These are phyloP conservation scores for Fusarium proliferatum DNA, from an alignment of 2,329 filamentous ascomycete species.

Conservation along the genomic window DNA sequence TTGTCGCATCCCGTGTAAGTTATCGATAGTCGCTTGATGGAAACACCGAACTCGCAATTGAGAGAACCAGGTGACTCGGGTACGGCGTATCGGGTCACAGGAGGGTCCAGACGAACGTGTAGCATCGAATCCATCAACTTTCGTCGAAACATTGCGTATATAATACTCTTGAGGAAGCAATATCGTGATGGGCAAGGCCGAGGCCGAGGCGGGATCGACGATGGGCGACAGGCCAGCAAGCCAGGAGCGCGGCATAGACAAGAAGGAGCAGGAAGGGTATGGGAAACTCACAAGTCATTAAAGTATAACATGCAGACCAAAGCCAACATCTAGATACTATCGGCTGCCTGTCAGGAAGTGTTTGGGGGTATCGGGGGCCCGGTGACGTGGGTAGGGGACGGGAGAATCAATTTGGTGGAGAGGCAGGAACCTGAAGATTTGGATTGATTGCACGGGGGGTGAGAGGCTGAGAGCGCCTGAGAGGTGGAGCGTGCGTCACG, in stretches of 20 bases:
- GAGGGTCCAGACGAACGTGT: constrained; percentile 49
- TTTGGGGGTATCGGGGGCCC: constrained; percentile 46
- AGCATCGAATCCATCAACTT: constrained; percentile 52
- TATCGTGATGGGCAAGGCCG: constrained; percentile 51
- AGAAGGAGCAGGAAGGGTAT: constrained; percentile 40
- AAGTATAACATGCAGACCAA: constrained; percentile 55
- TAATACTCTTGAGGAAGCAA: constrained; percentile 44
- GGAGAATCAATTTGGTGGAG: constrained; percentile 50
- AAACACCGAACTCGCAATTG: constrained; percentile 58
- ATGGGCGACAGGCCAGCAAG: constrained; percentile 51
- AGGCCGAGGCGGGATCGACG: constrained; percentile 52
- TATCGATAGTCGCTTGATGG: constrained; percentile 61
- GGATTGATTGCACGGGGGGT: constrained; percentile 47
- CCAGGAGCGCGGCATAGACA: constrained; percentile 47
- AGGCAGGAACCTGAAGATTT: constrained; percentile 53
- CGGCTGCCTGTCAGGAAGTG: constrained; percentile 38
- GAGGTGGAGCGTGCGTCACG: constrained; percentile 27
- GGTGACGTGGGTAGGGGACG: constrained; percentile 49
- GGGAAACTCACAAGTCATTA: constrained; percentile 63
- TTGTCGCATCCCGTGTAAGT: constrained; percentile 58
- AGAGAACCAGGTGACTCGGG: constrained; percentile 41
- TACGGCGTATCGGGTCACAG: constrained; percentile 35
- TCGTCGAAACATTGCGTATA: constrained; percentile 39
- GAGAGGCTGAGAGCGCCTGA: constrained; percentile 31
- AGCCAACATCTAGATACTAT: constrained; percentile 42